A percentile compares a stretch with the other conserved stretches of the same genome.
Conservation (phyloP, 257 asterid genomes). For the Verbena officinalis region DNA sequence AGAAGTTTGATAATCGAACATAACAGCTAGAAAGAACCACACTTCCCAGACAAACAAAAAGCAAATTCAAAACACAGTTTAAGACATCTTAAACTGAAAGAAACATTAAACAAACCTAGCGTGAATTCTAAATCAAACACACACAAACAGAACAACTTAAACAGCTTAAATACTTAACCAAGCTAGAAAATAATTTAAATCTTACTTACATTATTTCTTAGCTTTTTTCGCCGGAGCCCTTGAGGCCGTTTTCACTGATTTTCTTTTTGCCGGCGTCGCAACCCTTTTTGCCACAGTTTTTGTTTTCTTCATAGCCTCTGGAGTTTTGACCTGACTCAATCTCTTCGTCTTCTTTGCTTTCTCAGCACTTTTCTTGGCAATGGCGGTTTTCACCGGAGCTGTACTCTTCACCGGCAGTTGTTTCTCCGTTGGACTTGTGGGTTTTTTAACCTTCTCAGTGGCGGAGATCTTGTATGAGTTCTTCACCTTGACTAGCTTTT, state of each 20-base stretch:
- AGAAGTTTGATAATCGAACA: too few relatives aligned
- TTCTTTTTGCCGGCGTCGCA: conserved; percentile 23
- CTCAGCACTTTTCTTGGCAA: conserved; percentile 27
- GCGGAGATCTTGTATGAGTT: conserved; percentile 52
- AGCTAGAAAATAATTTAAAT: background rate
- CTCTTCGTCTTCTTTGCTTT: conserved; percentile 50
- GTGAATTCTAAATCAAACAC: too few relatives aligned
- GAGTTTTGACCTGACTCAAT: conserved; percentile 57
- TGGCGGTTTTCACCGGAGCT: background rate
- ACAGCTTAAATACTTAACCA: background rate
- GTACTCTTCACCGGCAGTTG: background rate
- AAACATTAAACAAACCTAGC: too few relatives aligned
- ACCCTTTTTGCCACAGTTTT: conserved; percentile 10
- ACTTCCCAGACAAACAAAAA: too few relatives aligned
- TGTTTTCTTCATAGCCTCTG: conserved; percentile 53
- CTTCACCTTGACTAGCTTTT: conserved; percentile 47
- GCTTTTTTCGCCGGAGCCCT: conserved; percentile 33
- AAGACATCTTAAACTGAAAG: too few relatives aligned
- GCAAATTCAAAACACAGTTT: too few relatives aligned
- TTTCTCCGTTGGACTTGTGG: conserved; percentile 5
- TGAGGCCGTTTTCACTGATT: conserved; percentile 9
- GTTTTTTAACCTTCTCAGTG: conserved; percentile 31
- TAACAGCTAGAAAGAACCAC: too few relatives aligned
- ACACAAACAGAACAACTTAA: background rate
- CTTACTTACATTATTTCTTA: conserved; percentile 25